A percentile compares a stretch with the other conserved stretches of the same genome.
These are phyloP conservation scores for Paramecium sexaurelia DNA, from an alignment of 73 alveolate species.

Conservation along the genomic window DNA sequence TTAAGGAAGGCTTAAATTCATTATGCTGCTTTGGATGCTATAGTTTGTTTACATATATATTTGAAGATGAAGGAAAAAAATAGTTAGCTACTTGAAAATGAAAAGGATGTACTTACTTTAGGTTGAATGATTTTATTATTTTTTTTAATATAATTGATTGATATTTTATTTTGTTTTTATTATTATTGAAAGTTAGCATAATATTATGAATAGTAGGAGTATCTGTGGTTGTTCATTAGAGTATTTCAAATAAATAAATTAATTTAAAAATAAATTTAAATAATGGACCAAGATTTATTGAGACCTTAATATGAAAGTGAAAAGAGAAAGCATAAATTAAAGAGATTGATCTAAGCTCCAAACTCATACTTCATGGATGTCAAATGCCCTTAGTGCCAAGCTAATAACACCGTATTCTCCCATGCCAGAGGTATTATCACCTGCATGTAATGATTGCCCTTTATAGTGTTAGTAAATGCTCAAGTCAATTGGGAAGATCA, in stretches of 20 bases:
- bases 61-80: neutral
- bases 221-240: neutral
- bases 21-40: slow-evolving; percentile 44
- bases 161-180: neutral
- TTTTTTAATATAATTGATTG: neutral
- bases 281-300: slow-evolving; percentile 70
- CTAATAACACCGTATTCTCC: slow-evolving; percentile 62
- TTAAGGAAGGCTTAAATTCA: slow-evolving; percentile 10
- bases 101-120: neutral
- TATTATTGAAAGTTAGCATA: neutral
- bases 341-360: slow-evolving; percentile 71
- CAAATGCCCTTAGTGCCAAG: slow-evolving; percentile 61
- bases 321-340: slow-evolving; percentile 63
- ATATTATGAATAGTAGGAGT: neutral
- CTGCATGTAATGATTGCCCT: slow-evolving; percentile 23
- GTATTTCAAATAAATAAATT: neutral
- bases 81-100: neutral
- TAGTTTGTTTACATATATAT: neutral
- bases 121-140: neutral
- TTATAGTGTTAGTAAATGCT: slow-evolving; percentile 60
- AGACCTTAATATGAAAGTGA: slow-evolving; percentile 66
- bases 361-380: slow-evolving; percentile 71
- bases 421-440: slow-evolving; percentile 64
- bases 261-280: slow-evolving; percentile 28
- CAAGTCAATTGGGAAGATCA: slow-evolving; percentile 61